Percentiles rank a stretch among this genome's conserved stretches.
Evolutionary conservation across 129 eudicot species (phyloP).

Genomic region (Ambrosia artemisiifolia): DNA sequence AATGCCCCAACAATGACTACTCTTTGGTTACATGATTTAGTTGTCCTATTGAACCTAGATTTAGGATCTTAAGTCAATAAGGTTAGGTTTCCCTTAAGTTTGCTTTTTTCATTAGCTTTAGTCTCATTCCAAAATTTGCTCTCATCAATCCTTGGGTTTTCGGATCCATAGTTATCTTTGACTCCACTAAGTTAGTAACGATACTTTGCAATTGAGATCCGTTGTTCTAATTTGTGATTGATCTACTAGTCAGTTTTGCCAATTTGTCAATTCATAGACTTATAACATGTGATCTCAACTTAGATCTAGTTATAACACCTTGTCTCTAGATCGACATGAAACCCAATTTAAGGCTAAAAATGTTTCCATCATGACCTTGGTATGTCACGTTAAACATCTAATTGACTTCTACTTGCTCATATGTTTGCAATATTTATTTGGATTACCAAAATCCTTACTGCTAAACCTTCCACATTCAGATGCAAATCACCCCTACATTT

Average conservation of each 20-base stretch:
- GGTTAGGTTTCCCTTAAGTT: not conserved
- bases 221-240: too few species aligned
- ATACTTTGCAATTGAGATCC: too few species aligned
- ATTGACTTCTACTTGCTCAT: not conserved
- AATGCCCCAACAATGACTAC: too few species aligned
- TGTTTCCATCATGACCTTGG: not conserved
- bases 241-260: too few species aligned
- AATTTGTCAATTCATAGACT: too few species aligned
- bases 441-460: not conserved
- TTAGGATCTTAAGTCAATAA: not conserved
- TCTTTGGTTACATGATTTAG: not conserved
- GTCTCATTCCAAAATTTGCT: not conserved
- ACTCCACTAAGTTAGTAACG: too few species aligned
- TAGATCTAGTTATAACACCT: too few species aligned
- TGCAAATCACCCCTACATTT: not conserved
- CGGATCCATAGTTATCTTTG: not conserved
- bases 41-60: not conserved
- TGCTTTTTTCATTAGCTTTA: not conserved
- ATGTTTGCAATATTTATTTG: not conserved
- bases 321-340: not conserved
- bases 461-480: not conserved
- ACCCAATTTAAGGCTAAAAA: not conserved
- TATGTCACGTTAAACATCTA: too few species aligned
- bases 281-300: too few species aligned
- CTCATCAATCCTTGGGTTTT: not conserved